Percentiles rank a stretch among this genome's conserved stretches.
These are phyloP conservation scores for Cercospora brassicicola DNA, from an alignment of 2,329 filamentous ascomycete genomes.

Conservation along the genomic window DNA sequence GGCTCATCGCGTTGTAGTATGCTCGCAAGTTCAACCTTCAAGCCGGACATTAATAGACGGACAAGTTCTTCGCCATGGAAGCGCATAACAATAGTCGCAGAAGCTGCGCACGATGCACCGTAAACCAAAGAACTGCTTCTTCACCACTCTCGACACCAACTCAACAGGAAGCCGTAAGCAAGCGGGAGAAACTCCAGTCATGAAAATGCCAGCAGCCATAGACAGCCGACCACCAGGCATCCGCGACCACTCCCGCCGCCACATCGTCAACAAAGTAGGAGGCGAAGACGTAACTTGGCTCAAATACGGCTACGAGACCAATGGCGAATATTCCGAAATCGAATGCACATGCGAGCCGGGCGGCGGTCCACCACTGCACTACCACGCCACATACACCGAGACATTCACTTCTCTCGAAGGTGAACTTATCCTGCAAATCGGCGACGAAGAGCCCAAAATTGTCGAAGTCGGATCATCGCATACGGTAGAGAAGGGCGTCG, in stretches of 20 bases:
- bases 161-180: background rate
- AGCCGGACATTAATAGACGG: background rate
- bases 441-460: background rate
- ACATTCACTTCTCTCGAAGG: background rate
- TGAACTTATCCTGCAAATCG: background rate
- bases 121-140: background rate
- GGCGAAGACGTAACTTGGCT: background rate
- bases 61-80: background rate
- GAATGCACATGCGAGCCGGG: background rate
- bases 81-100: background rate
- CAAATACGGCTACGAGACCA: background rate
- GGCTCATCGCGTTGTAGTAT: background rate
- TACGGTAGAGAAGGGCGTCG: background rate
- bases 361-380: background rate
- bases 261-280: background rate
- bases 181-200: background rate
- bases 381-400: background rate
- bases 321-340: background rate
- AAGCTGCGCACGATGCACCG: background rate
- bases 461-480: background rate
- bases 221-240: background rate
- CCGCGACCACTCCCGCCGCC: background rate
- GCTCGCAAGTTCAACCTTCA: background rate
- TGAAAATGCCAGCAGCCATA: background rate
- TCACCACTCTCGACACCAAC: background rate